Evolutionary conservation across 257 asterid genomes (phyloP), one percentile per base, ranked within the genome.

Genomic region (Lantana camara): DNA sequence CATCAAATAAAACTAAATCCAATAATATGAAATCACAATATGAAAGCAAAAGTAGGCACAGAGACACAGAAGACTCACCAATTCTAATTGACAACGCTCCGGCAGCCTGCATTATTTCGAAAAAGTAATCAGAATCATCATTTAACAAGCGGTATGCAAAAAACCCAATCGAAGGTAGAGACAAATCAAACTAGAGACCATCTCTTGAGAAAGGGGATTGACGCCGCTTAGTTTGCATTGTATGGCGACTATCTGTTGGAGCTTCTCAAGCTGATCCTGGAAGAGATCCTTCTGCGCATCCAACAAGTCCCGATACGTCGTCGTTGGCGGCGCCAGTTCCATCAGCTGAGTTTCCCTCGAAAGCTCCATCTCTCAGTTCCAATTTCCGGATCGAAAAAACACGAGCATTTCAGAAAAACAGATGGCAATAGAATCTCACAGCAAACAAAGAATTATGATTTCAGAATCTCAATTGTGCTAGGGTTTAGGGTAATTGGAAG

Each of bases 141-240:
- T 24, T 45, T 15, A n/a, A 62, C 1, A 21, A 63, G 15, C 35
- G 15, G 63, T 48, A 22, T 32, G 17, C 37, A 61, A 34, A 48
- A 49, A 49, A 56, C 7, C 7, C 60, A 45, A 19, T 27, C 11
- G 22, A 47, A 16, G 38, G 22, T 12, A 20, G 15, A 14, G 1
- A 2, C 0, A 3, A 32, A 17, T 50, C 13, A 7, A 70, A 27
- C 46, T 56, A 37, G 6, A 50, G 64, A 94, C 99, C 99, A 94
- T 94, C 68, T 94, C 99, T 69, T 94, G 97, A 58, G 98, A 94
- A 41, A 94, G 93, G 57, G 99, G 99, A 71, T 94, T 94, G 75
- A 85, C 81, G 75, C 99, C 97, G 44, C 97, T 94, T 66, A 94
- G 89, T 70, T 81, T 73, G 87, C 97, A 94, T 75, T 94, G 97